phyloP scores from a whole-genome alignment of 306 rosid genomes.

The Clitoria ternatea region DNA sequence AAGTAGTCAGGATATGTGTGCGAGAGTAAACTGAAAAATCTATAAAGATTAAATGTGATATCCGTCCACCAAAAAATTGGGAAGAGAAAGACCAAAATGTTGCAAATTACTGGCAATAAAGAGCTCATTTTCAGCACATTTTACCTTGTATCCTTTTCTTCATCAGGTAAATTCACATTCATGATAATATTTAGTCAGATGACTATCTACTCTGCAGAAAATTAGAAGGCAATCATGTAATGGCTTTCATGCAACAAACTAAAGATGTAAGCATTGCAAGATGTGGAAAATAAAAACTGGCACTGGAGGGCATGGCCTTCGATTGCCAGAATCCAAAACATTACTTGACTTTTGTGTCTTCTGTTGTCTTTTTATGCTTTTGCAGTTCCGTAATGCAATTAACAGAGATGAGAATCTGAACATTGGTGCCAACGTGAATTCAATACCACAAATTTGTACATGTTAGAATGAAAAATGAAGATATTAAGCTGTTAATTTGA shows the following conservation, averaged over 20 bases:
- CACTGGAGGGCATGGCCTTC: not conserved
- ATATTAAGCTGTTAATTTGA: not conserved
- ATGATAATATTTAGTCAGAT: constrained; percentile 44
- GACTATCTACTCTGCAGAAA: constrained; percentile 62
- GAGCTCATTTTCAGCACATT: constrained; percentile 36
- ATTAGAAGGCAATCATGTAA: constrained; percentile 16
- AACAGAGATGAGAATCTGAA: not conserved
- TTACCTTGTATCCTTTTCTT: constrained; percentile 45
- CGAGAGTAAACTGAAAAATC: not conserved
- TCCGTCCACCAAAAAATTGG: constrained; percentile 33
- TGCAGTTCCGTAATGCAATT: not conserved
- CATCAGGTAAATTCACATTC: constrained; percentile 60
- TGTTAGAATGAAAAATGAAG: not conserved
- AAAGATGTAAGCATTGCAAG: not conserved
- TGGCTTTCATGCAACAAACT: not conserved
- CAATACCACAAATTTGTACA: not conserved
- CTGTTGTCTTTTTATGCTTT: not conserved
- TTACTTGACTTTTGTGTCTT: not conserved
- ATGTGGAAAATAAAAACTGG: not conserved
- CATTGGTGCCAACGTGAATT: constrained; percentile 15
- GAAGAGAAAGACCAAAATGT: constrained; percentile 11
- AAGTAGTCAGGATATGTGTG: too few species aligned
- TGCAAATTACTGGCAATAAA: constrained; percentile 28
- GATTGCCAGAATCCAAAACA: not conserved
- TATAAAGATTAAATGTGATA: constrained; percentile 8